Percentiles rank a stretch among this genome's conserved stretches.
phyloP scores from a whole-genome alignment of 2,329 filamentous ascomycete species.

The Colletotrichum sp. region DNA sequence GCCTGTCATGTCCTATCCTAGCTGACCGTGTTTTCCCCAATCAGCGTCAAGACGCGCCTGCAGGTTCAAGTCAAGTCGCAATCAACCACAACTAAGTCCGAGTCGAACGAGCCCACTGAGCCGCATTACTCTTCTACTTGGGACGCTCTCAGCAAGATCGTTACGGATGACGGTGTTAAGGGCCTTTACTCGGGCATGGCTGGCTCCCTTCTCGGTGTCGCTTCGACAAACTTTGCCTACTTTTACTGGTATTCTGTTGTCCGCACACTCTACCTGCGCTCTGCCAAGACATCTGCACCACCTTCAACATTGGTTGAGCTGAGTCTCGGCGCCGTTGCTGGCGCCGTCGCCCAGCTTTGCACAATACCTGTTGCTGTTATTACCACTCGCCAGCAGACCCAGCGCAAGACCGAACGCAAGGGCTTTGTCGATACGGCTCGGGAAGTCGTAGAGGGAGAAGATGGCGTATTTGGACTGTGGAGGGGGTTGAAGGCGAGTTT shows the following conservation, averaged over 20 bases:
- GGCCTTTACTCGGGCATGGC: constrained; percentile 91
- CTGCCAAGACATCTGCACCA: constrained; percentile 52
- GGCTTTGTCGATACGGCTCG: constrained; percentile 85
- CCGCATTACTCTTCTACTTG: constrained; percentile 85
- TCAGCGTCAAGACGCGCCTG: constrained; percentile 91
- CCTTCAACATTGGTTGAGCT: constrained; percentile 86
- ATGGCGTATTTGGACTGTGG: constrained; percentile 90
- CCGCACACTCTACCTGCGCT: constrained; percentile 76
- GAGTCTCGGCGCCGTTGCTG: constrained; percentile 82
- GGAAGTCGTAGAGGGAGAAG: constrained; percentile 89
- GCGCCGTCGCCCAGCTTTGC: constrained; percentile 91
- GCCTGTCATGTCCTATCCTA: constrained; percentile 9
- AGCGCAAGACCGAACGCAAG: constrained; percentile 82
- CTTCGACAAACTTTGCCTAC: constrained; percentile 98
- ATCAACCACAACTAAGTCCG: constrained; percentile 42
- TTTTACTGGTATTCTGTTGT: constrained; percentile 99
- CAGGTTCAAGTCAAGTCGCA: constrained; percentile 88
- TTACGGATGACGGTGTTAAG: constrained; percentile 76
- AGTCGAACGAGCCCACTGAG: constrained; percentile 50
- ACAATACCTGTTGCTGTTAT: constrained; percentile 96
- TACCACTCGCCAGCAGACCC: constrained; percentile 95
- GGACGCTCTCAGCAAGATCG: constrained; percentile 87
- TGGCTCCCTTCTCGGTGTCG: constrained; percentile 87
- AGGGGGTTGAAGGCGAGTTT: constrained; percentile 94
- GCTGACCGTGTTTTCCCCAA: not conserved